Base-by-base conservation (phyloP, 2,329 filamentous ascomycete species). In the Cladosporium colombiae region DNA sequence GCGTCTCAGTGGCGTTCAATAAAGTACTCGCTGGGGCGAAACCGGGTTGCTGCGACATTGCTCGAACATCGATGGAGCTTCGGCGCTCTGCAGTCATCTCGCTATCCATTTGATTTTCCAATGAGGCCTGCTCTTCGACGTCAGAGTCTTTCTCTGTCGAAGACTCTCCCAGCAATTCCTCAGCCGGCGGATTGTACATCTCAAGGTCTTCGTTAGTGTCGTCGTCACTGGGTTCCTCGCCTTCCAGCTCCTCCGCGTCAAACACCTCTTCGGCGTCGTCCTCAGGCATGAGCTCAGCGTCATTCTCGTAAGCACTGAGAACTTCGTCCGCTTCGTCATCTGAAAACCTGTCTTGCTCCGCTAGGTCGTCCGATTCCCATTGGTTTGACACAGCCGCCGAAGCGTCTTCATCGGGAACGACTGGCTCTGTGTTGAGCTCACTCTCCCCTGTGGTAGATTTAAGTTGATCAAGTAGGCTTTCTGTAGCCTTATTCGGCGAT, bases 201-300 rank as follows among this genome's bases (percentile, higher is more conserved):
- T 63, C 21, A 18, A n/a, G 29, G 29, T 37, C 35, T 21, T 63
- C 50, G 3, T 44, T 44, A 21, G 49, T 60, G 8, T 61, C 65
- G 4, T 68, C 67, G 5, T 66, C 67, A 25, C 64, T 53, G 1
- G 64, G 50, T 10, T 62, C 65, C 33, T 70, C 66, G 27, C 37
- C 60, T 27, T 65, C 64, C 7, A 61, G 56, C 23, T 60, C 50
- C 31, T 56, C 61, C 3, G 61, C 50, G 5, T 63, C 61, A 37
- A 63, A 63, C 13, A 70, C 65, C 46, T 70, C 67, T 25, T 69
- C 69, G 6, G 66, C 66, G 50, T 72, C 70, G 29, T 69, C 65
- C 44, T 67, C 68, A 58, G 67, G 8, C 44, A 71, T 52, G 14
- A 60, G 37, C 46, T 57, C 57, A 33, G 62, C 61, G 3, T 65